Base-by-base conservation (phyloP, 768 basidiomycete species). In the Auricularia auricula-judae region DNA sequence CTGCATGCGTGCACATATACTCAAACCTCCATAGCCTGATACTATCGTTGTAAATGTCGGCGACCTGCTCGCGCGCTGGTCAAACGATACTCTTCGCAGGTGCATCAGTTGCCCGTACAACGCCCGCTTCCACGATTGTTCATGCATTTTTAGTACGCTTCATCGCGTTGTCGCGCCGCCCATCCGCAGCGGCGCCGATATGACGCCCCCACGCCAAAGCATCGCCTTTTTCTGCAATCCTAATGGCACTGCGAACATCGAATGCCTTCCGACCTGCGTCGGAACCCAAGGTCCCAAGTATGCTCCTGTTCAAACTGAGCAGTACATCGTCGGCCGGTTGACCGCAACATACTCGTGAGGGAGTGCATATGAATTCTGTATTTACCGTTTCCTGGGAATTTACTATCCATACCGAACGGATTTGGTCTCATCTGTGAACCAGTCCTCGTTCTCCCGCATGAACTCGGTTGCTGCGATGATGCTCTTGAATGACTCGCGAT, bases 181-280 rank as follows among this genome's bases (percentile, higher is more conserved):
- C 0, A 79, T 79, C 12, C 81, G 72, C 67, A 76, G 79, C 7
- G 77, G 75, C 4, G 83, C 86, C 67, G 76, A 72, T n/a, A 74
- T 85, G 65, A 86, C 84, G 1, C 86, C 89, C 0, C 74, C 76
- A 8, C 82, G 91, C 34, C 89, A 91, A 71, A 90, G 88, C 8
- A 87, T 93, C 62, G 91, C 88, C 7, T 93, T 89, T 78, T 93
- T 93, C 76, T 91, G 88, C 78, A 92, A 88, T 69, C 90, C 91
- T 3, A 90, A 92, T 67, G 84, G 82, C 69, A 80, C 80, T 51
- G 77, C 88, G 14, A 77, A 80, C 65, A 86, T 93, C 63, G 77
- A 84, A 16, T 89, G 90, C 67, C 74, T 93, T 34, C 88, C 90
- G 21, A 88, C 82, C 64, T 85, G 84, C 67, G 56, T 70, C 39